A percentile compares a stretch with the other conserved stretches of the same genome.
Evolutionary conservation across 1,284 basidiomycete species (phyloP).

Genomic region (Marasmius oreades): DNA sequence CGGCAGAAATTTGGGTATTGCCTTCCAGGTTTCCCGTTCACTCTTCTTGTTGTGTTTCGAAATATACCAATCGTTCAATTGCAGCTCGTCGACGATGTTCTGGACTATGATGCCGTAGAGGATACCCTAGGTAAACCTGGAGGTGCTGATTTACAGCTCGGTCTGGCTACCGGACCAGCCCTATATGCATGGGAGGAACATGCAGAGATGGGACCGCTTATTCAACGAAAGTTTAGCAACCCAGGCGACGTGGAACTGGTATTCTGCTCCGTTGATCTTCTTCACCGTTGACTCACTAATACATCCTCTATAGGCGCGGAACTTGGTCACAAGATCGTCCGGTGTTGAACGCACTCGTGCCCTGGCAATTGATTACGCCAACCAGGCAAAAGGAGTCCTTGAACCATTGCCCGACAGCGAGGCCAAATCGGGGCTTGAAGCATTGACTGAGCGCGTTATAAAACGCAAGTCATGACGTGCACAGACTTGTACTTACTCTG

Average conservation of each 20-base stretch:
- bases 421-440: conserved; percentile 62
- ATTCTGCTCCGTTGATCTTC: conserved; percentile 20
- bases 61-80: conserved; percentile 5
- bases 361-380: conserved; percentile 77
- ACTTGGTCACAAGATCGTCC: conserved; percentile 70
- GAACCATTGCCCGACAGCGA: conserved; percentile 80
- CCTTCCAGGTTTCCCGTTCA: conserved; percentile 78
- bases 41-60: conserved; percentile 5
- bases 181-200: conserved; percentile 95
- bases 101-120: conserved; percentile 76
- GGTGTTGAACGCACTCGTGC: conserved; percentile 79
- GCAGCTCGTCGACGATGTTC: conserved; percentile 86
- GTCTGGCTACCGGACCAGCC: conserved; percentile 88
- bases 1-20: conserved; percentile 87
- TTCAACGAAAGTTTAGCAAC: conserved; percentile 1
- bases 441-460: conserved; percentile 1
- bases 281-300: conserved; percentile 5
- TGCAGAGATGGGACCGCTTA: conserved; percentile 67
- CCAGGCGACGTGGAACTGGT: conserved; percentile 83
- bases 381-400: conserved; percentile 73
- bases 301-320: conserved; percentile 53
- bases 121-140: conserved; percentile 80
- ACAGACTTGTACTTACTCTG: not conserved
- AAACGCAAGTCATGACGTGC: not conserved
- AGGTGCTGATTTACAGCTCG: conserved; percentile 83